Base-by-base conservation (phyloP, 2,329 filamentous ascomycete genomes). In the Fusarium sp. region DNA sequence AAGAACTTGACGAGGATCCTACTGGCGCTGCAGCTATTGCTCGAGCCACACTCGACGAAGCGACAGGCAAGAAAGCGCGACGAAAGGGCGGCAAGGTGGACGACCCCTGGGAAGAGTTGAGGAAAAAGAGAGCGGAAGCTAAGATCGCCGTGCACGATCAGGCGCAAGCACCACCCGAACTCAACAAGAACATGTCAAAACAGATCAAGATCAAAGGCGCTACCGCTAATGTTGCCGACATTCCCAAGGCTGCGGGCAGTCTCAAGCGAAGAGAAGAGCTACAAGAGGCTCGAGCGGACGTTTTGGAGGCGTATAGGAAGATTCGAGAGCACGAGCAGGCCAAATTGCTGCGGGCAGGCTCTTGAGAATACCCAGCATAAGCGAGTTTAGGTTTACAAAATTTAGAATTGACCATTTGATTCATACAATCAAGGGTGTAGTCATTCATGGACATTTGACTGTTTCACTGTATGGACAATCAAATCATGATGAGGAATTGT, bases 91-190 rank as follows among this genome's bases (percentile, higher is more conserved):
- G 83, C 41, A 84, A 89, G 52, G 87, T 89, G 11, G 89, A 90
- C 44, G 92, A 95, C 77, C 92, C 93, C 1, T 97, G 93, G 93
- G 89, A 87, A 42, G 88, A 88, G 65, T 79, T 97, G 69, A 90
- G 91, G 76, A 85, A 85, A 76, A 89, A 89, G 80, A 83, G 89
- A 58, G 89, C 87, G 28, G 86, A 88, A 70, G 80, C 77, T 26
- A 85, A 82, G 69, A 76, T 82, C 40, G 82, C 83, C 4, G 75
- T 88, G 16, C 82, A 88, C 64, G 86, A 88, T 65, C 83, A 94
- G 30, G 93, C 88, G 4, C 84, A 89, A 73, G 94, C 92, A 37
- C 94, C 94, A 31, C 94, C 94, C 0, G 86, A 87, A 67, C 85
- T 97, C 56, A 86, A 88, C 70, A 89, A 86, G 65, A 75, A 76